Evolutionary conservation across 306 rosid species (phyloP), one percentile per base, ranked within the genome.

Genomic region (Castanea crenata): DNA sequence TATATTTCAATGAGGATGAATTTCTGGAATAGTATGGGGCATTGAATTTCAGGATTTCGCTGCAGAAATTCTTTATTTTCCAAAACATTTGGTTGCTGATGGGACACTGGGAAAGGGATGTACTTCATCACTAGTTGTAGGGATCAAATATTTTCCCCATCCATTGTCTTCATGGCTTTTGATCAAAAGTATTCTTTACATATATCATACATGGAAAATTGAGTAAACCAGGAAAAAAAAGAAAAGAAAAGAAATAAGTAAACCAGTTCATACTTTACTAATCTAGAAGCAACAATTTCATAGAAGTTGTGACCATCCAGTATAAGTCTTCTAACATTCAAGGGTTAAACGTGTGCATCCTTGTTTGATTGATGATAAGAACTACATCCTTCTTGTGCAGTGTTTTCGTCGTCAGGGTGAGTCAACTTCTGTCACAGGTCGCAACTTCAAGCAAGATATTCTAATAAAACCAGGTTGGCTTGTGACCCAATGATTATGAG

Each of bases 381-480:
- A 34, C 44, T 69, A 56, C 61, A 79, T 71, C 46, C 55, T 83
- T 83, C 77, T 78, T 78, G 65, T 87, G 89, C 90, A 95, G 99
- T 95, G 99, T 81, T 95, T 90, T 78, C 98, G 98, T 8, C 97
- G 96, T 16, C 98, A 88, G 88, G 98, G 99, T 1, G 97, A 95
- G 78, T 95, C 99, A 1, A 88, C 92, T 67, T 92, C 99, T 14
- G 92, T 95, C 71, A 85, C 94, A 5, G 98, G 98, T 52, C 98
- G 99, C 81, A 85, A 95, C 86, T 95, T 95, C 79, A 91, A 86
- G 84, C 90, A 85, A 81, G 97, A 95, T 81, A 68, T 87, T 72
- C 74, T 95, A 59, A 84, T 90, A 15, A 95, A 95, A 89, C 97
- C 92, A 0, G 96, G 99, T 69, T 95, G 99, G 98, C 96, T 95